These are phyloP conservation scores for Pholiota conissans DNA, from an alignment of 768 basidiomycete genomes.

Conservation along the genomic window DNA sequence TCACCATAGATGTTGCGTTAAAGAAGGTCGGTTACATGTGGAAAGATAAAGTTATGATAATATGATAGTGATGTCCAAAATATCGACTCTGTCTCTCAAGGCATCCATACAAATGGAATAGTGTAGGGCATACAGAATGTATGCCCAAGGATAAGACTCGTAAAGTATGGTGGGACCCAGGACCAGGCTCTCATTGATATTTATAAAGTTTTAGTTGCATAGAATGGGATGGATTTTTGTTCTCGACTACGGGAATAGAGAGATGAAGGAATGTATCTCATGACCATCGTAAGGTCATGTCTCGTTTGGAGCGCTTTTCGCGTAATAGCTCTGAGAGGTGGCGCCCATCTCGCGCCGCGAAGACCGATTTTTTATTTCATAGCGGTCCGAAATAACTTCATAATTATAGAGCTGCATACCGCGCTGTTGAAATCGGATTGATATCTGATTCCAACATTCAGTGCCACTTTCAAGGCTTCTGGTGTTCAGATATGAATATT, in stretches of 20 bases:
- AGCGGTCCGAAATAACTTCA: background rate
- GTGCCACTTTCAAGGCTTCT: too few relatives aligned
- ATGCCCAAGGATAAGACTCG: too few relatives aligned
- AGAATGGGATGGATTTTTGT: background rate
- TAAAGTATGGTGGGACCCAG: too few relatives aligned
- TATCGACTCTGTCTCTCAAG: background rate
- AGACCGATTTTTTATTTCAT: background rate
- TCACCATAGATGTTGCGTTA: background rate
- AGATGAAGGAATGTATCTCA: background rate
- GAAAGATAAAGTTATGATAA: background rate
- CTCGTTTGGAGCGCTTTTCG: background rate
- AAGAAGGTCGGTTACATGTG: slow-evolving; percentile 1
- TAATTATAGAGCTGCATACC: too few relatives aligned
- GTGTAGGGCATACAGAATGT: too few relatives aligned
- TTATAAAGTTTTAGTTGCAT: too few relatives aligned
- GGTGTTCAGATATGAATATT: too few relatives aligned
- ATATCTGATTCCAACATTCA: too few relatives aligned
- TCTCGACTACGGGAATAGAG: background rate
- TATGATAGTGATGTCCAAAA: background rate
- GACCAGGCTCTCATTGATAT: too few relatives aligned
- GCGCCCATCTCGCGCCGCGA: background rate
- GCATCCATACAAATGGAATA: background rate
- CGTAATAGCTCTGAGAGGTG: too few relatives aligned
- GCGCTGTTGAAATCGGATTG: too few relatives aligned
- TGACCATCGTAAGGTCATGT: background rate